phyloP scores from a whole-genome alignment of 805 yeast genomes.

The Kodamaea kaohsiungensis region DNA sequence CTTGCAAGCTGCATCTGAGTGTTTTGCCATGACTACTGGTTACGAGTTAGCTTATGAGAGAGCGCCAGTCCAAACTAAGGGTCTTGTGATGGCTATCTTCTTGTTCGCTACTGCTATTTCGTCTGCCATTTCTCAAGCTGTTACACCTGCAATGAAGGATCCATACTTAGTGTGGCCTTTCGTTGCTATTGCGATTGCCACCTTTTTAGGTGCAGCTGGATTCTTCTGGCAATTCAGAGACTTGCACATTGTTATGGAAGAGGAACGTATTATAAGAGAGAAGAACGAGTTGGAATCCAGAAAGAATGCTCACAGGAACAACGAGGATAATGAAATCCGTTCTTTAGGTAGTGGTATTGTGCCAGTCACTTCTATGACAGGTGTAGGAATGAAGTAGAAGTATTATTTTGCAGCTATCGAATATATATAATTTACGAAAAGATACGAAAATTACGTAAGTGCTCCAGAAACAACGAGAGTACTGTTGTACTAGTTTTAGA shows the following conservation, averaged over 20 bases:
- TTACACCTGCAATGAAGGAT: slow-evolving; percentile 41
- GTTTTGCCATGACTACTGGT: slow-evolving; percentile 52
- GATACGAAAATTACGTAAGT: too few species aligned
- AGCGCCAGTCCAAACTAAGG: slow-evolving; percentile 51
- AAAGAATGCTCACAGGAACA: background rate
- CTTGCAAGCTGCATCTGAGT: slow-evolving; percentile 54
- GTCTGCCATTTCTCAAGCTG: slow-evolving; percentile 47
- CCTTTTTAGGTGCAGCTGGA: slow-evolving; percentile 31
- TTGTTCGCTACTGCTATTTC: slow-evolving; percentile 47
- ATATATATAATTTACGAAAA: too few species aligned
- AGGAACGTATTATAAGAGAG: slow-evolving; percentile 32
- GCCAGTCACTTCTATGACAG: background rate
- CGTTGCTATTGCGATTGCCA: slow-evolving; percentile 40
- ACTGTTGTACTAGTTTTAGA: too few species aligned
- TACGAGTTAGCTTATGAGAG: slow-evolving; percentile 56
- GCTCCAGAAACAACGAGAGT: too few species aligned
- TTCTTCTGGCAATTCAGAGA: slow-evolving; percentile 39
- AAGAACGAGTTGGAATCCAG: slow-evolving; percentile 4
- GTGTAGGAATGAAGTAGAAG: background rate
- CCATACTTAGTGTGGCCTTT: slow-evolving; percentile 46
- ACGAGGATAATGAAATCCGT: background rate
- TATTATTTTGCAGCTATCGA: background rate
- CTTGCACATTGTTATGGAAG: slow-evolving; percentile 42
- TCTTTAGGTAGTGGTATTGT: background rate
- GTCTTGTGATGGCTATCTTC: slow-evolving; percentile 49